Conservation (phyloP, 2,329 filamentous ascomycete genomes). For the Fusarium siculi region DNA sequence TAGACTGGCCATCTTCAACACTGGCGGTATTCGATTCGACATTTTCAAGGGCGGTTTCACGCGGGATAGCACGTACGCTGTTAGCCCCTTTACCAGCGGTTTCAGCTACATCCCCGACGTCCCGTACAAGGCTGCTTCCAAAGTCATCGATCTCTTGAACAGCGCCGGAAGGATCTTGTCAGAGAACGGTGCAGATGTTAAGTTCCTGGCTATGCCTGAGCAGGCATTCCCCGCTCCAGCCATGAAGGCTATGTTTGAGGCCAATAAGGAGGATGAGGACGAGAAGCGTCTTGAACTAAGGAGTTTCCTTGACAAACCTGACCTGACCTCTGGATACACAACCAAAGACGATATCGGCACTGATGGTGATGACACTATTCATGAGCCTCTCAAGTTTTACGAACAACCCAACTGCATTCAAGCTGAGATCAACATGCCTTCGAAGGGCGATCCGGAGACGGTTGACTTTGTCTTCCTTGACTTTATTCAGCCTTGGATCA, state of each 20-base stretch:
- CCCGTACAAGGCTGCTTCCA: slow-evolving; percentile 78
- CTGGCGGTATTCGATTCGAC: slow-evolving; percentile 92
- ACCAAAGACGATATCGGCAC: slow-evolving; percentile 84
- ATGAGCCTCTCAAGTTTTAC: slow-evolving; percentile 79
- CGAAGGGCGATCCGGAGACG: slow-evolving; percentile 67
- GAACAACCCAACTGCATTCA: slow-evolving; percentile 86
- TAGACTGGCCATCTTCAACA: slow-evolving; percentile 83
- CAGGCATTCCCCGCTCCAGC: slow-evolving; percentile 45
- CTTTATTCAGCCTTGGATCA: slow-evolving; percentile 85
- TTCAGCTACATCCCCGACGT: slow-evolving; percentile 84
- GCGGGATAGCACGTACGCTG: slow-evolving; percentile 83
- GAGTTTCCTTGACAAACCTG: slow-evolving; percentile 47
- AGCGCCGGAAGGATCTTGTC: slow-evolving; percentile 61
- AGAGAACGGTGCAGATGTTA: slow-evolving; percentile 51
- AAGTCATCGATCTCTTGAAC: slow-evolving; percentile 72
- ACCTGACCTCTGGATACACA: slow-evolving; percentile 79
- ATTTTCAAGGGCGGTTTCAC: slow-evolving; percentile 94
- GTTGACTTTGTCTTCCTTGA: slow-evolving; percentile 94
- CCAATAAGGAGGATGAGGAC: slow-evolving; percentile 28
- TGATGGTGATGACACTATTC: slow-evolving; percentile 92
- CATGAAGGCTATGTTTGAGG: slow-evolving; percentile 21
- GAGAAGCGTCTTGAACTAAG: slow-evolving; percentile 49
- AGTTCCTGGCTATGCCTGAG: slow-evolving; percentile 63
- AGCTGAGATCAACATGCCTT: slow-evolving; percentile 70
- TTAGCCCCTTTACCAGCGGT: slow-evolving; percentile 87